These are phyloP conservation scores for Candida glucosophila DNA, from an alignment of 1,139 yeast genomes.

Conservation along the genomic window DNA sequence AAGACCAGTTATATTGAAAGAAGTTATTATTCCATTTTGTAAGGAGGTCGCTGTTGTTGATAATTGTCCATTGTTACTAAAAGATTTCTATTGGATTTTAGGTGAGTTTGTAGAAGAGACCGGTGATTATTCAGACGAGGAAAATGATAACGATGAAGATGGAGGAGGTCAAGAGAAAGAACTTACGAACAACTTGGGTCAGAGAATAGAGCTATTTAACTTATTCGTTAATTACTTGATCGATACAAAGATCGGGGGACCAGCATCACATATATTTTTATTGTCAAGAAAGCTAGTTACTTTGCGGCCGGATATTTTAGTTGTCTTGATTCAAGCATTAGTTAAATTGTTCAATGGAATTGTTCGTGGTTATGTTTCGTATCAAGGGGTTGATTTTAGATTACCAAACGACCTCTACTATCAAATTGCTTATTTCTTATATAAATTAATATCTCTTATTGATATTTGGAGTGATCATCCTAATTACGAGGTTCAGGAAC, in stretches of 20 bases:
- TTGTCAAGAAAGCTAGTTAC: conserved; percentile 14
- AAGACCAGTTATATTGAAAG: conserved; percentile 29
- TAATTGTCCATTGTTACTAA: conserved; percentile 30
- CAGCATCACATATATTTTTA: no score
- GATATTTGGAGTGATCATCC: conserved; percentile 31
- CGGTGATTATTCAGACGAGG: conserved; percentile 12
- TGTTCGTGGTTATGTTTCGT: conserved; percentile 18
- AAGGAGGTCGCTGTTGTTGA: conserved; percentile 24
- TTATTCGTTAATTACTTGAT: conserved; percentile 21
- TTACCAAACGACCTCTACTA: conserved; percentile 16
- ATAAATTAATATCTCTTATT: conserved; percentile 24
- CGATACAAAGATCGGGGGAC: no score
- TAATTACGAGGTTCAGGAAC: conserved; percentile 80
- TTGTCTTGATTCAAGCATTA: conserved; percentile 41
- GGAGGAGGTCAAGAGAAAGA: no score
- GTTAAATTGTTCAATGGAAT: conserved; percentile 42
- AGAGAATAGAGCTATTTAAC: conserved; percentile 26
- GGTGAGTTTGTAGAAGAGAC: conserved; percentile 56
- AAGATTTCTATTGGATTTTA: conserved; percentile 59
- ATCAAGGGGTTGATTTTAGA: conserved; percentile 12
- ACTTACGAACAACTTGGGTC: conserved; percentile 12
- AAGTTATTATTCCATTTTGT: conserved; percentile 22
- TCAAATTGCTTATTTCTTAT: conserved; percentile 24
- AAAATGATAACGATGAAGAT: conserved; percentile 4
- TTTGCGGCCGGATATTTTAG: conserved; percentile 23